Conservation (phyloP, 2,329 filamentous ascomycete genomes). For the Cryphonectria naterciae region DNA sequence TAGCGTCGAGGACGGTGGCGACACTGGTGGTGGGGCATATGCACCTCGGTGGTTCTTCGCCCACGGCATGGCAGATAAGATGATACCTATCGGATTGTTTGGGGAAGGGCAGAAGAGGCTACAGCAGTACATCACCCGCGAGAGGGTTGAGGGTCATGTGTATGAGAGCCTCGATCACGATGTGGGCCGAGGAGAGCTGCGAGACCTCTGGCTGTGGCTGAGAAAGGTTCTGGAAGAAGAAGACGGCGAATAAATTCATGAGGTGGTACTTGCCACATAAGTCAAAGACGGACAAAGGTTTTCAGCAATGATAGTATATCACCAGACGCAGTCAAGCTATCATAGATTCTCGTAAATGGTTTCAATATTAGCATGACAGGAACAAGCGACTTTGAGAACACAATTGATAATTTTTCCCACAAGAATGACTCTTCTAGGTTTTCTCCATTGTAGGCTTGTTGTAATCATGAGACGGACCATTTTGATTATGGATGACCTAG, state of each 20-base stretch:
- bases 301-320: too few species aligned
- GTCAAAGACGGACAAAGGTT: neutral
- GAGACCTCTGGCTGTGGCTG: conserved; percentile 26
- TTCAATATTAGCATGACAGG: neutral
- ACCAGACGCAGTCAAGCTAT: neutral
- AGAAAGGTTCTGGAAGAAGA: conserved; percentile 19
- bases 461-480: neutral
- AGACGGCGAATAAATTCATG: neutral
- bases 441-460: neutral
- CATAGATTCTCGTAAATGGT: neutral
- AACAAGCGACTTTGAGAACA: neutral
- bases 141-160: conserved; percentile 20
- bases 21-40: neutral
- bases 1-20: neutral
- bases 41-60: conserved; percentile 21
- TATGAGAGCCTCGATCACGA: conserved; percentile 19
- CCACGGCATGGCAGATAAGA: conserved; percentile 18
- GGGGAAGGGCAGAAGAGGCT: conserved; percentile 21
- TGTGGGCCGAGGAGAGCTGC: conserved; percentile 16
- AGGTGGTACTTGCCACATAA: neutral
- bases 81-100: conserved; percentile 14
- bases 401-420: neutral
- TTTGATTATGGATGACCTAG: too few species aligned
- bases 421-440: neutral
- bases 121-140: conserved; percentile 16